A percentile compares a stretch with the other conserved stretches of the same genome.
Conservation (phyloP, 2,329 filamentous ascomycete genomes). For the Claviceps sp. region DNA sequence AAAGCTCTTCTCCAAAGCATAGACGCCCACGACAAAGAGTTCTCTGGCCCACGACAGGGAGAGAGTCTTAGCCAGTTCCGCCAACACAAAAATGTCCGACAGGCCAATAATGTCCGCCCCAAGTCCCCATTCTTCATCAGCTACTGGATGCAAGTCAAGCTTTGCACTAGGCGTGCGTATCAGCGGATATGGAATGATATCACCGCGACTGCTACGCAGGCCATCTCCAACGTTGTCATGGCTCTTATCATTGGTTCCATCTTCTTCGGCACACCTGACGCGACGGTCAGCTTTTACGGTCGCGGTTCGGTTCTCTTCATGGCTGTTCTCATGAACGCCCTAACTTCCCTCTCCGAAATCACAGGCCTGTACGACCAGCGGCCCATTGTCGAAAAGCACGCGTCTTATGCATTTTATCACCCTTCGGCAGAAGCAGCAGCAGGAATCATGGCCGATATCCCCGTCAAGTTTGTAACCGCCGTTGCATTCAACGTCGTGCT, state of each 20-base stretch:
- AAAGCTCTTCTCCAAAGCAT: slow-evolving; percentile 32
- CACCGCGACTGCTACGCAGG: slow-evolving; percentile 30
- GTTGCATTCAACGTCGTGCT: slow-evolving; percentile 40
- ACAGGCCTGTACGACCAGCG: slow-evolving; percentile 29
- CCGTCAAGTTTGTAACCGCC: slow-evolving; percentile 40
- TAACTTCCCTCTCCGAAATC: slow-evolving; percentile 44
- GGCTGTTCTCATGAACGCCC: slow-evolving; percentile 44
- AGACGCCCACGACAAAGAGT: slow-evolving; percentile 32
- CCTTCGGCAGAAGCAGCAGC: slow-evolving; percentile 40
- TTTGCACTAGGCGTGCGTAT: slow-evolving; percentile 37
- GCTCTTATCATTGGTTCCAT: slow-evolving; percentile 49
- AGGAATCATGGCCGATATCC: slow-evolving; percentile 40
- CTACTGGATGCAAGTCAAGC: slow-evolving; percentile 37
- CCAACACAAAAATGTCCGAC: slow-evolving; percentile 33
- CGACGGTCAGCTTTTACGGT: slow-evolving; percentile 37
- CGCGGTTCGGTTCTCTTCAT: slow-evolving; percentile 47
- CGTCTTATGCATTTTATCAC: slow-evolving; percentile 36
- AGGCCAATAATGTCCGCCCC: slow-evolving; percentile 38
- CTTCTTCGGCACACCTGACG: slow-evolving; percentile 38
- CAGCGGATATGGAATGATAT: slow-evolving; percentile 40
- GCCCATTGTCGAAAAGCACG: slow-evolving; percentile 36
- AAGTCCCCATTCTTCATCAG: slow-evolving; percentile 46
- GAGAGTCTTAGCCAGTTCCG: slow-evolving; percentile 27
- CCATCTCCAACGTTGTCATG: slow-evolving; percentile 37
- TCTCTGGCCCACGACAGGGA: slow-evolving; percentile 26